A percentile compares a stretch with the other conserved stretches of the same genome.
Conservation (phyloP, 257 asterid genomes). For the Solanum stenotomum region DNA sequence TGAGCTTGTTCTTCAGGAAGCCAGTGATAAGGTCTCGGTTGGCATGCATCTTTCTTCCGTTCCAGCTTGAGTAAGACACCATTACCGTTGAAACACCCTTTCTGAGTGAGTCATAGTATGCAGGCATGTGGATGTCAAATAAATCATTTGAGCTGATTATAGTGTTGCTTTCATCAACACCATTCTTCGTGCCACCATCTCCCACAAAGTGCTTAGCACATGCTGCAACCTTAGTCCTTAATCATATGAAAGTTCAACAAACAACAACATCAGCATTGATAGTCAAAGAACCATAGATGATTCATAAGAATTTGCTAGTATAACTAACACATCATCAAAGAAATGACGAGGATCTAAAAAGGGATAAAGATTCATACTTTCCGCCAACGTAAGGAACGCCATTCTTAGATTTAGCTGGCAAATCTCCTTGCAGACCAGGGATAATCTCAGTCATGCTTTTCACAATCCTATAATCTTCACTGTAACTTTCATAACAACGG, state of each 20-base stretch:
- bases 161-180: conserved; percentile 53
- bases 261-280: not conserved
- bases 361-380: conserved; percentile 9
- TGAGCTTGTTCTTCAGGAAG: conserved; percentile 46
- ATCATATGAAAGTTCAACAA: not conserved
- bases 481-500: conserved; percentile 36
- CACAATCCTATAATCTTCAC: conserved; percentile 47
- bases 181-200: conserved; percentile 58
- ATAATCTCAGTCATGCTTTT: conserved; percentile 17
- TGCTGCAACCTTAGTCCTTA: conserved; percentile 52
- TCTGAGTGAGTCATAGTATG: conserved; percentile 42
- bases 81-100: conserved; percentile 63
- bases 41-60: conserved; percentile 54
- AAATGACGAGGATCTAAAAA: not conserved
- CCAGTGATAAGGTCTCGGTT: conserved; percentile 39
- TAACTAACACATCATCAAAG: not conserved
- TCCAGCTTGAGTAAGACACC: conserved; percentile 73
- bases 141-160: conserved; percentile 35
- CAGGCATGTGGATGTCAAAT: conserved; percentile 57
- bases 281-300: not conserved
- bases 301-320: not conserved
- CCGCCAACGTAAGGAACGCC: conserved; percentile 16
- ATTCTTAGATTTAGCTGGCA: conserved; percentile 4
- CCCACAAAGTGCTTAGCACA: conserved; percentile 78
- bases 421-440: conserved; percentile 21